Conservation (phyloP, 2,329 filamentous ascomycete species). For the Fusarium sp. region DNA sequence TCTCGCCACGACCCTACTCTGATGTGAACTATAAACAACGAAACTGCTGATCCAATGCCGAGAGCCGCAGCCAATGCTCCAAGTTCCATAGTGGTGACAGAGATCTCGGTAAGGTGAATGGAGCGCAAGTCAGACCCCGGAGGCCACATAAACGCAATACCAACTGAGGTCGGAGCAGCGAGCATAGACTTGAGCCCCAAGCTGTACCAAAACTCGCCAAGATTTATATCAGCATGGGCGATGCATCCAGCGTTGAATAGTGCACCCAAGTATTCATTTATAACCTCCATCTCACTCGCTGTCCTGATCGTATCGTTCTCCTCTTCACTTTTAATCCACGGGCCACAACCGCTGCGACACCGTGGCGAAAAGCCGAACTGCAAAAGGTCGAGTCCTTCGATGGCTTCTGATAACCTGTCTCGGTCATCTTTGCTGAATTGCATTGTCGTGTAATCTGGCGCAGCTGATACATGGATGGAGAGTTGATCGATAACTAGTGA, state of each 20-base stretch:
- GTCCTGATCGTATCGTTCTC: rapidly evolving
- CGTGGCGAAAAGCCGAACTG: neutral
- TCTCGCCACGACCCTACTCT: neutral
- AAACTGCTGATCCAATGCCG: rapidly evolving
- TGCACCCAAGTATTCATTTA: neutral
- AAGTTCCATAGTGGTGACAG: rapidly evolving
- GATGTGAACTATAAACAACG: neutral
- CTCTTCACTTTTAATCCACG: neutral
- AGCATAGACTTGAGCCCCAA: neutral
- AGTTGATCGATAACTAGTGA: neutral
- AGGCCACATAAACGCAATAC: neutral
- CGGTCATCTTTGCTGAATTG: rapidly evolving
- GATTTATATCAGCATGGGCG: neutral
- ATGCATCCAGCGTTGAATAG: neutral
- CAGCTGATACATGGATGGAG: neutral
- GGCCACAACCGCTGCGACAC: neutral
- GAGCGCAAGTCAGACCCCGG: rapidly evolving
- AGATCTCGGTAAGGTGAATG: neutral
- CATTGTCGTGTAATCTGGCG: neutral
- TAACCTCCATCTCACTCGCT: neutral
- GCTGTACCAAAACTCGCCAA: neutral
- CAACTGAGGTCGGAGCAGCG: no score
- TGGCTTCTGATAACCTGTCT: neutral
- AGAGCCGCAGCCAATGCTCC: neutral
- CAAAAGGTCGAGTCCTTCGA: rapidly evolving